A percentile compares a stretch with the other conserved stretches of the same genome.
phyloP scores from a whole-genome alignment of 2,329 filamentous ascomycete genomes.

The Phialemoniopsis sp. region DNA sequence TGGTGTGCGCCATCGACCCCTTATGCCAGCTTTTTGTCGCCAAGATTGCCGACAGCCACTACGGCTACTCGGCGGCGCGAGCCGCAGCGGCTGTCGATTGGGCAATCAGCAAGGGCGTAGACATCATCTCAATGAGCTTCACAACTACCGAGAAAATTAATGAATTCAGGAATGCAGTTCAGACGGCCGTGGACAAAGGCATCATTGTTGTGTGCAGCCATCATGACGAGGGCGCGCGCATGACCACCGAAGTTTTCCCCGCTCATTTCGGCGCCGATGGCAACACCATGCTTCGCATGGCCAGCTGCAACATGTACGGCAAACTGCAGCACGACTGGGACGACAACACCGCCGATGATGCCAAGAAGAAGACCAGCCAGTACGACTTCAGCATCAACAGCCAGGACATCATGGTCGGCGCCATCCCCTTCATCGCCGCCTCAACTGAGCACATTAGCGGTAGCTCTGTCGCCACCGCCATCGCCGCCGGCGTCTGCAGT shows the following conservation, averaged over 20 bases:
- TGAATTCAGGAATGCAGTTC: neutral
- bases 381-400: slow-evolving; percentile 6
- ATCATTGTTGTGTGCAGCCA: slow-evolving; percentile 5
- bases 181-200: neutral
- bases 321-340: slow-evolving; percentile 2
- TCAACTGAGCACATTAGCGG: slow-evolving; percentile 5
- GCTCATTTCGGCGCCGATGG: neutral
- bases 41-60: slow-evolving; percentile 4
- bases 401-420: slow-evolving; percentile 4
- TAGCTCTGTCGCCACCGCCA: slow-evolving; percentile 7
- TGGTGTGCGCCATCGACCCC: slow-evolving; percentile 9
- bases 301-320: slow-evolving; percentile 7
- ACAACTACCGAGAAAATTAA: neutral
- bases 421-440: slow-evolving; percentile 6
- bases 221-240: slow-evolving; percentile 6
- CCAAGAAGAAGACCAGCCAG: neutral
- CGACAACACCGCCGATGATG: too few species aligned
- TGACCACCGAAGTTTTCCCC: slow-evolving; percentile 1
- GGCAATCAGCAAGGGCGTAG: slow-evolving; percentile 5
- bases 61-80: slow-evolving; percentile 3
- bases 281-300: slow-evolving; percentile 1
- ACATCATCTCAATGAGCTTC: slow-evolving; percentile 11
- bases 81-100: slow-evolving; percentile 3
- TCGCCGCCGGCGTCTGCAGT: too few species aligned
- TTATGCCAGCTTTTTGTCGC: slow-evolving; percentile 8